Evolutionary conservation across 768 basidiomycete species (phyloP).

Genomic region (Lentinula lateritia): DNA sequence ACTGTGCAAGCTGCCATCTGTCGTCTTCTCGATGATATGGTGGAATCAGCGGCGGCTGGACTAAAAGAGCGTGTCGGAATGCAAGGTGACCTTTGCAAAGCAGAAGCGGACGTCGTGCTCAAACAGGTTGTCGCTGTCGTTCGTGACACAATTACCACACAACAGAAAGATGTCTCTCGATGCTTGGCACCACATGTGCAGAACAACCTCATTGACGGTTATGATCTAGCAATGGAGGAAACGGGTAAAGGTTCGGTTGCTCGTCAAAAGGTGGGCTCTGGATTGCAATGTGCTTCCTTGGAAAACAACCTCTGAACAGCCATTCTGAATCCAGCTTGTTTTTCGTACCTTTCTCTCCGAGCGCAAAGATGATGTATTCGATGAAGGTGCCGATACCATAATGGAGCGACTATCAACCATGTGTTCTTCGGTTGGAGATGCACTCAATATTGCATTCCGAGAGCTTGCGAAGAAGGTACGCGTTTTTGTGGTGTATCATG

Average conservation of each 20-base stretch:
- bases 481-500: not conserved
- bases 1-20: slow-evolving; percentile 31
- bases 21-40: slow-evolving; percentile 44
- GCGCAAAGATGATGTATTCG: slow-evolving; percentile 45
- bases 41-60: slow-evolving; percentile 42
- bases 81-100: slow-evolving; percentile 46
- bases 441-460: slow-evolving; percentile 38
- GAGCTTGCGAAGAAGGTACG: slow-evolving; percentile 54
- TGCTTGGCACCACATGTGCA: slow-evolving; percentile 54
- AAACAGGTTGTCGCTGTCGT: slow-evolving; percentile 43
- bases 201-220: slow-evolving; percentile 42
- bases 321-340: slow-evolving; percentile 26
- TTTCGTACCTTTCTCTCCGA: slow-evolving; percentile 41
- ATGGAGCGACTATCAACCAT: slow-evolving; percentile 40
- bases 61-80: slow-evolving; percentile 45
- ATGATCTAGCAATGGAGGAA: slow-evolving; percentile 49
- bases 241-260: slow-evolving; percentile 51
- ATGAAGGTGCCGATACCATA: slow-evolving; percentile 44
- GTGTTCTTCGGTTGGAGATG: slow-evolving; percentile 44
- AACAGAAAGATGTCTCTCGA: slow-evolving; percentile 58
- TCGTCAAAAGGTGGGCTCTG: slow-evolving; percentile 44
- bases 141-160: slow-evolving; percentile 39
- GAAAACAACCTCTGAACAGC: not conserved
- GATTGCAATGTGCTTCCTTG: not conserved
- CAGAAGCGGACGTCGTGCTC: slow-evolving; percentile 46